A percentile compares a stretch with the other conserved stretches of the same genome.
These are phyloP conservation scores for Amphicarpaea edgeworthii DNA, from an alignment of 306 rosid genomes.

Conservation along the genomic window DNA sequence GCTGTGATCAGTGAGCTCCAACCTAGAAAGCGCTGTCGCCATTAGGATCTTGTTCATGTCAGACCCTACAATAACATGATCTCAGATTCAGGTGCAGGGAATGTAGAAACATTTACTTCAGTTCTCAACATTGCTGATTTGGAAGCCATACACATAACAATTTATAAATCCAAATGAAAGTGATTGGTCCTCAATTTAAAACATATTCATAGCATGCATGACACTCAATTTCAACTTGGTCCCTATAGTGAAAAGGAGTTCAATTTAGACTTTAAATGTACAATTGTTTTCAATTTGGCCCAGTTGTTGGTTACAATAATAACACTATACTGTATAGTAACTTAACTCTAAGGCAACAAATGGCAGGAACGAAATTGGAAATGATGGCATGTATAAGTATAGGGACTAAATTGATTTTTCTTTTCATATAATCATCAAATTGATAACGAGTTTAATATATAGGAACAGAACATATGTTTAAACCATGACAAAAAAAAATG, in stretches of 20 bases:
- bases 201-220: not conserved
- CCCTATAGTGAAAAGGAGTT: not conserved
- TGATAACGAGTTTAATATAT: not conserved
- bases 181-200: not conserved
- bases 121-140: conserved; percentile 19
- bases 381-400: not conserved
- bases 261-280: not conserved
- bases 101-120: conserved; percentile 7
- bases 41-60: conserved; percentile 93
- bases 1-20: conserved; percentile 83
- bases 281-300: not conserved
- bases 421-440: not conserved
- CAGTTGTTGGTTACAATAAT: not conserved
- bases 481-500: not conserved
- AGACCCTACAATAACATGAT: conserved; percentile 67
- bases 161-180: not conserved
- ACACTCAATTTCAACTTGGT: not conserved
- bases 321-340: not conserved
- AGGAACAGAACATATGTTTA: not conserved
- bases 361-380: no score
- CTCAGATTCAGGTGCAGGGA: conserved; percentile 31
- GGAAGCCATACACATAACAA: not conserved
- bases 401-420: not conserved
- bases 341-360: not conserved
- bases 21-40: conserved; percentile 88